phyloP scores from a whole-genome alignment of 2,329 filamentous ascomycete species.

The Aciculosporium take region DNA sequence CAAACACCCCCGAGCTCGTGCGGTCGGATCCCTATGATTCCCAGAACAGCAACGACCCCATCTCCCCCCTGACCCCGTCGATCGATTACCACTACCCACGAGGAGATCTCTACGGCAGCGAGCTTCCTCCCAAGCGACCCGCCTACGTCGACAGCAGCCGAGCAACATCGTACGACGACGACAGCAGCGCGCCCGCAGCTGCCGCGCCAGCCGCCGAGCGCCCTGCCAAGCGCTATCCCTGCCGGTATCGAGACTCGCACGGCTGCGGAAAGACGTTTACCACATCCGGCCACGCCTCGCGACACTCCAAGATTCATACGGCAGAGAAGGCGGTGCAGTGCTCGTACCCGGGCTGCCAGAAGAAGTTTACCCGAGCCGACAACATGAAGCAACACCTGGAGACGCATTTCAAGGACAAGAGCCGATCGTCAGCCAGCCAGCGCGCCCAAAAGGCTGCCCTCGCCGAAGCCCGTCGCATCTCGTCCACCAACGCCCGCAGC shows the following conservation, averaged over 20 bases:
- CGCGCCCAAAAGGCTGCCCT: slow-evolving; percentile 20
- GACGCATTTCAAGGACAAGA: slow-evolving; percentile 56
- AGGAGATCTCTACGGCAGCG: slow-evolving; percentile 24
- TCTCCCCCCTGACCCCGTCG: slow-evolving; percentile 41
- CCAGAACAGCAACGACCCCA: slow-evolving; percentile 37
- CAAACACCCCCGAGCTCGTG: slow-evolving; percentile 41
- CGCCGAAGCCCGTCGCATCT: slow-evolving; percentile 19
- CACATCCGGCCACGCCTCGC: slow-evolving; percentile 71
- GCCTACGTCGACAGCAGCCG: slow-evolving; percentile 29
- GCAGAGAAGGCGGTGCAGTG: slow-evolving; percentile 63
- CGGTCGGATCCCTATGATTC: slow-evolving; percentile 50
- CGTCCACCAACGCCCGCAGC: slow-evolving; percentile 17
- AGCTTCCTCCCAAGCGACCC: slow-evolving; percentile 24
- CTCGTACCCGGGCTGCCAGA: slow-evolving; percentile 55
- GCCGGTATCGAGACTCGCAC: slow-evolving; percentile 55
- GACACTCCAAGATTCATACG: slow-evolving; percentile 73
- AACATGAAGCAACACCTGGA: slow-evolving; percentile 81
- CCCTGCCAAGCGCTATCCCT: slow-evolving; percentile 55
- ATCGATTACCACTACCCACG: slow-evolving; percentile 28
- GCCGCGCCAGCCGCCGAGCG: slow-evolving; percentile 26
- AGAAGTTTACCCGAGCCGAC: slow-evolving; percentile 69
- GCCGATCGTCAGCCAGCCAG: slow-evolving; percentile 25
- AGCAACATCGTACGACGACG: slow-evolving; percentile 38
- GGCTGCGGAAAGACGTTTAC: slow-evolving; percentile 70
- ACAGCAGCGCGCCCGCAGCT: slow-evolving; percentile 22